Conservation (phyloP, 139 green algal species). For the Dunaliella sp. region DNA sequence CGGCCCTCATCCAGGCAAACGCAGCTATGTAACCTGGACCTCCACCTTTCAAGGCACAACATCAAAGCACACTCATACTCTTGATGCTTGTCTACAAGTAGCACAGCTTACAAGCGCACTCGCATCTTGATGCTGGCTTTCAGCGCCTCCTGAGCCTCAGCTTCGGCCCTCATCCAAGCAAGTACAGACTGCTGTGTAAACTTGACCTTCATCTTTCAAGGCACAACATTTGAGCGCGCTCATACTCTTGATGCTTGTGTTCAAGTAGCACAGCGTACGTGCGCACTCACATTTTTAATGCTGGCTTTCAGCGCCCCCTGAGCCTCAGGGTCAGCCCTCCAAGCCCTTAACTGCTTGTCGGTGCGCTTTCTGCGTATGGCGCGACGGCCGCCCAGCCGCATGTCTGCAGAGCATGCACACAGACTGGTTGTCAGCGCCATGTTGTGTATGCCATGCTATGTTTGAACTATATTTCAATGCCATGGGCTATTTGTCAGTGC, state of each 20-base stretch:
- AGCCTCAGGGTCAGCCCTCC: slow-evolving; percentile 36
- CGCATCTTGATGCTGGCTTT: slow-evolving; percentile 30
- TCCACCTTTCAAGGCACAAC: neutral
- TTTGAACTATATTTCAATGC: too few relatives aligned
- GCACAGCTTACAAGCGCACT: neutral
- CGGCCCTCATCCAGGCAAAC: neutral
- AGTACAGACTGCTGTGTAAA: too few relatives aligned
- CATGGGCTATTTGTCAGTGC: neutral
- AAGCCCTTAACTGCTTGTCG: slow-evolving; percentile 22
- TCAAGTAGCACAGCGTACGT: neutral
- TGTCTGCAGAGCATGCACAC: neutral
- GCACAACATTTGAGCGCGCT: neutral
- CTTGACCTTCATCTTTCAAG: neutral
- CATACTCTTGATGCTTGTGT: neutral
- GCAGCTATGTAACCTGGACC: neutral
- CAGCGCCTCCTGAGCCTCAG: slow-evolving; percentile 44
- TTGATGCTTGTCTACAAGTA: neutral
- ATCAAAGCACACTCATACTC: neutral
- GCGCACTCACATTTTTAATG: slow-evolving; percentile 32
- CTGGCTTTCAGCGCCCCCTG: slow-evolving; percentile 44
- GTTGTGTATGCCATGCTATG: too few relatives aligned
- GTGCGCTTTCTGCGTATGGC: slow-evolving; percentile 9
- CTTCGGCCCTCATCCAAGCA: too few relatives aligned
- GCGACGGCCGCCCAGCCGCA: neutral
- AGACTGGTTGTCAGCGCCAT: too few relatives aligned